Evolutionary conservation across 2,329 filamentous ascomycete species (phyloP), one percentile per base, ranked within the genome.

Genomic region (Exophiala spinifera): DNA sequence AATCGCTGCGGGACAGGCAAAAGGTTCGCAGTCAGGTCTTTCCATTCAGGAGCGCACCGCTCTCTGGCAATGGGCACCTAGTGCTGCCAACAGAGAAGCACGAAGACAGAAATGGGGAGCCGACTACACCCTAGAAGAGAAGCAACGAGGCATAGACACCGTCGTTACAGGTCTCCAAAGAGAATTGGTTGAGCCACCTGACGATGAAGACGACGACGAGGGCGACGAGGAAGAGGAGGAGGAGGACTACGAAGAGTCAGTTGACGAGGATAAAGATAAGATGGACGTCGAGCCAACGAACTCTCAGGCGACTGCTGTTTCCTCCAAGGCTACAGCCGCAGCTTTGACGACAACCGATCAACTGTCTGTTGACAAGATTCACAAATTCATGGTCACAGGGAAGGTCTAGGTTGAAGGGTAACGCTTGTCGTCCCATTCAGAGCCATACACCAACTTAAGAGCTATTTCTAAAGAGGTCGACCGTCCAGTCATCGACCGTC

Each of bases 51-150:
- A 85, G 48, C 70, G 85, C 36, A 74, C 79, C 48, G 76, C 79
- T 42, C 70, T 88, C n/a, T 87, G 84, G 83, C 69, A 75, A 7
- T 81, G 74, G 73, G 80, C 78, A 46, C 72, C 76, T 1, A 65
- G 73, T n/a, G 73, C 73, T 52, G 76, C 74, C 40, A 78, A 77
- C 43, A 65, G 69, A 60, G 70, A 72, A 63, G 75, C 70, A 46
- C 66, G 72, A 59, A 67, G 69, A 62, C 68, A 74, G 69, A 74
- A 83, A 60, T 81, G 77, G 63, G 74, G 75, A n/a, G 85, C 87
- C 52, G 78, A 85, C 53, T 94, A 84, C 68, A 92, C 88, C 1
- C 75, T 82, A 3, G 85, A 86, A 63, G 89, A 94, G 74, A 78
- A 81, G 48, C 82, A 80, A 55, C 66, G 68, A 55, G 89, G 88